Evolutionary conservation across 2,329 filamentous ascomycete genomes (phyloP).

Genomic region (Beauveria bassiana): DNA sequence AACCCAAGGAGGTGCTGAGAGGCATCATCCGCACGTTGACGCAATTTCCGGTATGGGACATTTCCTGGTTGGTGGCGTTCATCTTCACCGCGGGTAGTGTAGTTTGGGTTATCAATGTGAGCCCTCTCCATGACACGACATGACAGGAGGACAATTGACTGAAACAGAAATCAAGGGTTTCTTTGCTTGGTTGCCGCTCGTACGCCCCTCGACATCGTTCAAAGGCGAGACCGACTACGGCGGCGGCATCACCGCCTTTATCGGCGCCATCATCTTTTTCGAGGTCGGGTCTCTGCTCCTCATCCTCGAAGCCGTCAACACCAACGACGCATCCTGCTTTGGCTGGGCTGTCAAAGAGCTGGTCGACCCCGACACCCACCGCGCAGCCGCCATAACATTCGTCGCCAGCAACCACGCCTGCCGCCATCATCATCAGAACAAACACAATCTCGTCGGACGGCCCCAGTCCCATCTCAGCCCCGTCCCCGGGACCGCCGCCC

Average conservation of each 20-base stretch:
- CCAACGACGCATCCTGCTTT: slow-evolving; percentile 4
- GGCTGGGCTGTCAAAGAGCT: slow-evolving; percentile 9
- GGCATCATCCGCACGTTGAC: slow-evolving; percentile 1
- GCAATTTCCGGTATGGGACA: slow-evolving; percentile 3
- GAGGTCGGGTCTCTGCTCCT: background rate
- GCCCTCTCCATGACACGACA: background rate
- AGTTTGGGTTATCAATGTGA: slow-evolving; percentile 5
- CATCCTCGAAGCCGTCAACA: slow-evolving; percentile 7
- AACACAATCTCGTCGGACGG: background rate
- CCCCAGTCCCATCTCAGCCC: background rate
- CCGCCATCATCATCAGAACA: slow-evolving; percentile 1
- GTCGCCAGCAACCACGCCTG: background rate
- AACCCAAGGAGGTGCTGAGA: background rate
- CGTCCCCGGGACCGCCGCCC: background rate
- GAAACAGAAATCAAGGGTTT: background rate
- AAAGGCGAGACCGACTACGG: background rate
- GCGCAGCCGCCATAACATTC: background rate
- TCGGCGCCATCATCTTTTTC: background rate
- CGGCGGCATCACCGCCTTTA: slow-evolving; percentile 6
- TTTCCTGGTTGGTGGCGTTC: slow-evolving; percentile 8
- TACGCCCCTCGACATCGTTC: background rate
- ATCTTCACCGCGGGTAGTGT: slow-evolving; percentile 1
- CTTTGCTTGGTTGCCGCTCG: slow-evolving; percentile 1
- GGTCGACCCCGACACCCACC: background rate
- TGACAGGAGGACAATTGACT: background rate